phyloP scores from a whole-genome alignment of 495 filamentous ascomycete species.

The Hyphodiscus hymeniophilus region DNA sequence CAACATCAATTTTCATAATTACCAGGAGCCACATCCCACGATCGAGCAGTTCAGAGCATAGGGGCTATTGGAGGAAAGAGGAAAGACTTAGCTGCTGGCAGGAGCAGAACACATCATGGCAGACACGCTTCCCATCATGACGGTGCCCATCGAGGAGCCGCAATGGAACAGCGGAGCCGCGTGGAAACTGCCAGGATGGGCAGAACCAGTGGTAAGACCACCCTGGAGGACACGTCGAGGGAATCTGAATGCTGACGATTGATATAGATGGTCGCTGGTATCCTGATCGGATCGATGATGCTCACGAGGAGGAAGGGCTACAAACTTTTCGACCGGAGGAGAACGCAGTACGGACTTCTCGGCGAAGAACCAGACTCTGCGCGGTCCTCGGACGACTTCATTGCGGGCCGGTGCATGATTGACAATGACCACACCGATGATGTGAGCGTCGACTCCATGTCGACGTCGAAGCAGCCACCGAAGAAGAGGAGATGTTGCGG shows the following conservation, averaged over 20 bases:
- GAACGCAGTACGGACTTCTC: conserved; percentile 28
- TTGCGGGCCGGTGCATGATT: conserved; percentile 25
- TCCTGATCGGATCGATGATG: conserved; percentile 49
- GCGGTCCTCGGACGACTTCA: conserved; percentile 32
- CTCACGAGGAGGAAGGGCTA: conserved; percentile 44
- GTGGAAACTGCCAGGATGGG: conserved; percentile 45
- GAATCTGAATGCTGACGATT: neutral
- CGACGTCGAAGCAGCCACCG: conserved; percentile 31
- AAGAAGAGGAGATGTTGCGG: conserved; percentile 41
- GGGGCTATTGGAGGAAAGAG: too few relatives aligned
- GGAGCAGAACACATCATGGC: too few relatives aligned
- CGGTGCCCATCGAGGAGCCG: conserved; percentile 17
- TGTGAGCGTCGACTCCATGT: conserved; percentile 7
- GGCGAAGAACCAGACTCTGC: conserved; percentile 28
- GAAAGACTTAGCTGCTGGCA: too few relatives aligned
- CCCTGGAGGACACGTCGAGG: neutral
- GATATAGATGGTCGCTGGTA: conserved; percentile 47
- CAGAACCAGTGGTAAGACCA: conserved; percentile 49
- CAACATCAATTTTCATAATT: too few relatives aligned
- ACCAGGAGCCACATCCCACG: too few relatives aligned
- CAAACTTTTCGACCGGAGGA: conserved; percentile 31
- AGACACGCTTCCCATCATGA: conserved; percentile 12
- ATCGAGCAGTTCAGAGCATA: too few relatives aligned
- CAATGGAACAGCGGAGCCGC: conserved; percentile 35
- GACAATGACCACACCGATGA: conserved; percentile 12